Conservation (phyloP, 2,329 filamentous ascomycete species). For the Aureobasidium leucospermi region DNA sequence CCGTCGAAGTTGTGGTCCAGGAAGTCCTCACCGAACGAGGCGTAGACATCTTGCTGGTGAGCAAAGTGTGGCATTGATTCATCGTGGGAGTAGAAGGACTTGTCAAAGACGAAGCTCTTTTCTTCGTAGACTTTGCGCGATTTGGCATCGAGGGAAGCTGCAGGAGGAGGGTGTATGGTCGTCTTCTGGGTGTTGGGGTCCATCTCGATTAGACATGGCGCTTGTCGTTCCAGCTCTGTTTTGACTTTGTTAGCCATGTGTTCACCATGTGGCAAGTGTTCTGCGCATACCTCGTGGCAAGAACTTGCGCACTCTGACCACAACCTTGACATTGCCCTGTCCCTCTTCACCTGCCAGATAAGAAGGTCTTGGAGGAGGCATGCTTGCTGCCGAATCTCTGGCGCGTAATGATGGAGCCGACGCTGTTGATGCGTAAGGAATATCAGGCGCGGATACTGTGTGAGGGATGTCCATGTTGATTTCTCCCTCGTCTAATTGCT, state of each 20-base stretch:
- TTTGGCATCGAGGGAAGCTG: slow-evolving; percentile 35
- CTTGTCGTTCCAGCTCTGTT: slow-evolving; percentile 70
- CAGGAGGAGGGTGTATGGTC: slow-evolving; percentile 62
- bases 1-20: slow-evolving; percentile 98
- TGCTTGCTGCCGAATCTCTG: slow-evolving; percentile 23
- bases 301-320: slow-evolving; percentile 43
- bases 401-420: slow-evolving; percentile 37
- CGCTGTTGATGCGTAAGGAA: slow-evolving; percentile 25
- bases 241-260: not conserved
- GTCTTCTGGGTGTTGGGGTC: slow-evolving; percentile 80
- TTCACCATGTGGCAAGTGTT: too few relatives aligned
- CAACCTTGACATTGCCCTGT: slow-evolving; percentile 44
- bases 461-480: not conserved
- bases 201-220: slow-evolving; percentile 86
- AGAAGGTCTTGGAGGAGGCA: slow-evolving; percentile 20
- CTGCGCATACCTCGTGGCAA: slow-evolving; percentile 34
- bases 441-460: slow-evolving; percentile 8
- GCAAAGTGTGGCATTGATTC: slow-evolving; percentile 76
- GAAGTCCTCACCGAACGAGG: slow-evolving; percentile 89
- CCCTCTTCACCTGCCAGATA: slow-evolving; percentile 26
- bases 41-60: slow-evolving; percentile 87
- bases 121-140: slow-evolving; percentile 73
- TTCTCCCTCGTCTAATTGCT: not conserved
- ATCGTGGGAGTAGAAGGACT: slow-evolving; percentile 95
- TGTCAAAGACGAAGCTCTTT: slow-evolving; percentile 92